Conservation (phyloP, 805 yeast genomes). For the Saccharomycopsis babjevae region DNA sequence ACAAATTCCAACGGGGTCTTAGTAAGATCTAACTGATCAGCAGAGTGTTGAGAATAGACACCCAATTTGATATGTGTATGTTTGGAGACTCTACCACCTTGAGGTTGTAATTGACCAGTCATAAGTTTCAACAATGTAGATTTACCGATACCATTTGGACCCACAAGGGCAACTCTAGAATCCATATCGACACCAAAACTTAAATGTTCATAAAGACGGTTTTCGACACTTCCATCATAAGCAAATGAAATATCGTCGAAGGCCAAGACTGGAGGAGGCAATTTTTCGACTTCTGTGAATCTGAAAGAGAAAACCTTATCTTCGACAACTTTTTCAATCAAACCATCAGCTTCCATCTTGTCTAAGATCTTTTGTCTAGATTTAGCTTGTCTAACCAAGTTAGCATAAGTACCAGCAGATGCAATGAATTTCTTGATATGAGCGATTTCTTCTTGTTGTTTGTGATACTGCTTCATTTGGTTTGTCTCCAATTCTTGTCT, state of each 20-base stretch:
- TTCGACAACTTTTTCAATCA: conserved; percentile 81
- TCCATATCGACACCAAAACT: conserved; percentile 99
- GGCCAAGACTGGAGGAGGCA: conserved; percentile 97
- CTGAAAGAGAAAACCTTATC: conserved; percentile 91
- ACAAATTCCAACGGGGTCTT: conserved; percentile 94
- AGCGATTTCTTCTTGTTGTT: conserved; percentile 97
- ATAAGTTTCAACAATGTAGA: conserved; percentile 90
- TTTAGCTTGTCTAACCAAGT: conserved; percentile 96
- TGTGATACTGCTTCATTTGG: conserved; percentile 94
- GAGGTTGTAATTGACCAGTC: conserved; percentile 90
- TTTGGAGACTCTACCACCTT: conserved; percentile 90
- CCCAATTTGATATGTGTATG: conserved; percentile 97
- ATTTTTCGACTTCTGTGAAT: conserved; percentile 68
- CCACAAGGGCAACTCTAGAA: conserved; percentile 94
- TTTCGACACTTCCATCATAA: conserved; percentile 72
- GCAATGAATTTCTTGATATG: conserved; percentile 99
- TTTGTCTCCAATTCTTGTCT: conserved; percentile 88
- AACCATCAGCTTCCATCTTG: conserved; percentile 99
- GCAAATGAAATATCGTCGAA: conserved; percentile 92
- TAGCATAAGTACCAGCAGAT: conserved; percentile 99
- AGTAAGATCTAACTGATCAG: conserved; percentile 93
- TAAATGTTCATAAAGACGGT: conserved; percentile 80
- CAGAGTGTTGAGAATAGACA: conserved; percentile 98
- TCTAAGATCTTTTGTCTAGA: conserved; percentile 98
- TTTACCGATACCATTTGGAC: conserved; percentile 99